Base-by-base conservation (phyloP, 805 yeast species). In the Wickerhamomyces subpelliculosus region DNA sequence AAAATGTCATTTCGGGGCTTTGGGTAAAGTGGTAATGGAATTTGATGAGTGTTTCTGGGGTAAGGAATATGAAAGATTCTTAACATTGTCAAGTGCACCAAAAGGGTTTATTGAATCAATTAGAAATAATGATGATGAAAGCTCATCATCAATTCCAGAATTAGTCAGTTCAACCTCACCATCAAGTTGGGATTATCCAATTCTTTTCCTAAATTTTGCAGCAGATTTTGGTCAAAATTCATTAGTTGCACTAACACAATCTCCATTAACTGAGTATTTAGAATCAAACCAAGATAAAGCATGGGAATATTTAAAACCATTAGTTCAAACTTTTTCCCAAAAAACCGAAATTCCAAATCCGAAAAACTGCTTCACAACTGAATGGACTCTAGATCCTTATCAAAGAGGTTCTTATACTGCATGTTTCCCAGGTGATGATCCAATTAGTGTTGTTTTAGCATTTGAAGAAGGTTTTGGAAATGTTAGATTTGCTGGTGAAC, bases 401-500 rank as follows among this genome's bases (percentile, higher is more conserved):
- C 70, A 85, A 3, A 62, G 84, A 39, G 97, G 97, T 3, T 78
- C 96, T 1, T 90, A 86, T 58, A 71, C 85, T 10, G 88, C 89
- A 0, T 72, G 85, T 39, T 57, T 64, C 27, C 76, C 81, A 0
- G 80, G 78, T 8, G 84, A 83, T 55, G 86, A 80, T 49, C 86
- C 94, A 0, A 64, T 74, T 9, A 80, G 74, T 37, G 56, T 77
- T 14, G 72, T 82, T 0, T 54, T 76, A 13, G 82, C 80, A n/a
- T 66, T 84, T 40, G 66, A 73, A 16, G 72, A 73, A 19, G 84
- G 87, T 0, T 62, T 71, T 17, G 77, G 70, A 11, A 65, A 68
- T 8, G 61, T 88, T 3, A 65, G 95, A 31, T 88, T 88, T 65
- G 96, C 96, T 0, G 96, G 96, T 8, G 96, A 88, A 54, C 96